phyloP scores from a whole-genome alignment of 2,329 filamentous ascomycete species.

The Aspergillus fructus region DNA sequence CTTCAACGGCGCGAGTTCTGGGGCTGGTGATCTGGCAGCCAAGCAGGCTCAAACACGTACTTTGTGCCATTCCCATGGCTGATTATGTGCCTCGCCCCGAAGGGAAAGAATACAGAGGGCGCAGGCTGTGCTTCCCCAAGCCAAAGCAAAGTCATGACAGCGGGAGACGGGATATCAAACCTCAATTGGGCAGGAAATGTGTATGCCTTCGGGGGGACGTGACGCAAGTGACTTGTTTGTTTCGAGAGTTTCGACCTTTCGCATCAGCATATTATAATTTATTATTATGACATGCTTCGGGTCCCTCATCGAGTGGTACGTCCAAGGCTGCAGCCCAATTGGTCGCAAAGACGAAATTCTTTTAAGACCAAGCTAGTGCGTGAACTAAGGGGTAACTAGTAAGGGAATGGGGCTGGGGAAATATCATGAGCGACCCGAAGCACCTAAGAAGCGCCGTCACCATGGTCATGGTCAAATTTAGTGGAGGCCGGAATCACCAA shows the following conservation, averaged over 20 bases:
- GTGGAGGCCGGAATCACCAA: slow-evolving; percentile 14
- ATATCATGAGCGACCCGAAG: slow-evolving; percentile 16
- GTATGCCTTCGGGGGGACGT: not conserved
- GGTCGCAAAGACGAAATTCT: not conserved
- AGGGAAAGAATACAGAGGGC: not conserved
- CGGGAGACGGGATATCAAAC: not conserved
- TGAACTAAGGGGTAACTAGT: slow-evolving; percentile 18
- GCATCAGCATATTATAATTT: not conserved
- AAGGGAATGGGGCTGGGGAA: slow-evolving; percentile 18
- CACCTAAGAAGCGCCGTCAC: slow-evolving; percentile 19
- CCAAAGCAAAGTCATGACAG: not conserved
- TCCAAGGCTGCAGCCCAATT: not conserved
- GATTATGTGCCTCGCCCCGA: not conserved
- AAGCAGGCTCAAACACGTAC: slow-evolving; percentile 8
- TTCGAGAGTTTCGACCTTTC: slow-evolving; percentile 1
- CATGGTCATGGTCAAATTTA: slow-evolving; percentile 19
- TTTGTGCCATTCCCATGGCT: slow-evolving; percentile 3
- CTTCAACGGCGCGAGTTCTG: not conserved
- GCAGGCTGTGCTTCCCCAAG: not conserved
- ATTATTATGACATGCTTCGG: slow-evolving; percentile 6
- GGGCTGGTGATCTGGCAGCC: not conserved
- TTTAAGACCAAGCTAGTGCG: slow-evolving; percentile 11
- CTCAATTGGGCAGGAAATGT: slow-evolving; percentile 5
- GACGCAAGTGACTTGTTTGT: slow-evolving; percentile 7
- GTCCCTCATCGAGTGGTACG: slow-evolving; percentile 4